Conservation (phyloP, 768 basidiomycete species). For the Kwoniella heveanensis region DNA sequence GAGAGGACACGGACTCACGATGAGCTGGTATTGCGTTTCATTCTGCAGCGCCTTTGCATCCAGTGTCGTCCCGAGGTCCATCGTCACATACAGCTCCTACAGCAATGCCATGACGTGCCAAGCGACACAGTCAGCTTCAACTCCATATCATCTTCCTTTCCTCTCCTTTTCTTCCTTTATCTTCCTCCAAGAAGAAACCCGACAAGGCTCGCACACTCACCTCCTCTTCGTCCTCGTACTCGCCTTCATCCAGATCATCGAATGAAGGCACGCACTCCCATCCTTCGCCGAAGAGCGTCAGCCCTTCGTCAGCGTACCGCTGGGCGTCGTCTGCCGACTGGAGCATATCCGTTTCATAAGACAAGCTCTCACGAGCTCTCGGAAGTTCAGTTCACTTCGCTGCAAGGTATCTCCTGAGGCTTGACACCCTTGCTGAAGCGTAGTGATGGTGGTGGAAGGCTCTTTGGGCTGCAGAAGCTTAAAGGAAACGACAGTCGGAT, state of each 20-base stretch:
- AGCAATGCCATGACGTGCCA: constrained; percentile 60
- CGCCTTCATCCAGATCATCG: constrained; percentile 66
- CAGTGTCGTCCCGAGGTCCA: constrained; percentile 62
- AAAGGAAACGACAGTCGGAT: too few relatives aligned
- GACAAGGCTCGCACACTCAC: too few relatives aligned
- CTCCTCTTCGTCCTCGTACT: constrained; percentile 62
- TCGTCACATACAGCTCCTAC: constrained; percentile 74
- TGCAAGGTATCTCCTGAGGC: too few relatives aligned
- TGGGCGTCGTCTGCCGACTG: constrained; percentile 29
- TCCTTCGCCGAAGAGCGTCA: constrained; percentile 65
- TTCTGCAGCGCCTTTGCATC: constrained; percentile 47
- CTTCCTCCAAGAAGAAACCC: too few relatives aligned
- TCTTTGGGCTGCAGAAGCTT: too few relatives aligned
- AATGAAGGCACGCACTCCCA: constrained; percentile 74
- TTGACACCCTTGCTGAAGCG: too few relatives aligned
- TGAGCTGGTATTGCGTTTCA: constrained; percentile 48
- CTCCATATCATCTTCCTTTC: too few relatives aligned
- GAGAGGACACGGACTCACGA: constrained; percentile 23
- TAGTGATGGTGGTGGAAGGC: too few relatives aligned
- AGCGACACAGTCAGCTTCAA: too few relatives aligned
- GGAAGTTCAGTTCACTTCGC: not conserved
- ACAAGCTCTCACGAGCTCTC: not conserved
- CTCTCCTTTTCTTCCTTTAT: too few relatives aligned
- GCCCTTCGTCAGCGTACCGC: constrained; percentile 29
- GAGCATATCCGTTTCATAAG: constrained; percentile 9